Percentiles rank a stretch among this genome's conserved stretches.
phyloP scores from a whole-genome alignment of 1,284 basidiomycete genomes.

The Rhodotorula sp. region DNA sequence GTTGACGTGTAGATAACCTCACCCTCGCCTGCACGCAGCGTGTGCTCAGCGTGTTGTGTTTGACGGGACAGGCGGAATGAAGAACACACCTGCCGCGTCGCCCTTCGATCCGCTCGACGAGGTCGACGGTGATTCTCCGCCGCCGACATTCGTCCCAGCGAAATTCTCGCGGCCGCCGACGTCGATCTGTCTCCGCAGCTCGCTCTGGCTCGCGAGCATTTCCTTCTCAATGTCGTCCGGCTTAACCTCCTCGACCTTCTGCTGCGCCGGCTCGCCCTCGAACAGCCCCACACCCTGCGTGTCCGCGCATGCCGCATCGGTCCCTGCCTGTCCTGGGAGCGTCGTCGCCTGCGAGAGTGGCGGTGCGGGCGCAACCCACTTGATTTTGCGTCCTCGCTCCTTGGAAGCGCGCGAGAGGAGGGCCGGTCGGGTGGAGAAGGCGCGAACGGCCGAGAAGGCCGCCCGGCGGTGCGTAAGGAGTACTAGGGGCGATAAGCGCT shows the following conservation, averaged over 20 bases:
- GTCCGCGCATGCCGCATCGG: conserved; percentile 5
- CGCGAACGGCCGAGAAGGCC: background rate
- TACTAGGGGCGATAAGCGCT: background rate
- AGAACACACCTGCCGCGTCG: background rate
- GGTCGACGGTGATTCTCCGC: background rate
- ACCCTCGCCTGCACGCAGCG: background rate
- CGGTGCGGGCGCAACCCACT: background rate
- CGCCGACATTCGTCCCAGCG: conserved; percentile 17
- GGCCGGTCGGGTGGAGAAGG: conserved; percentile 11
- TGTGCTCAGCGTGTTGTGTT: background rate
- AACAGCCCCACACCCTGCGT: background rate
- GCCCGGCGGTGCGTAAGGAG: background rate
- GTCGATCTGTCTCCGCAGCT: background rate
- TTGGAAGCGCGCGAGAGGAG: conserved; percentile 12
- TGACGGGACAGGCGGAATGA: no score
- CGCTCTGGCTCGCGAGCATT: conserved; percentile 7
- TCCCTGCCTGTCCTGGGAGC: conserved; percentile 22
- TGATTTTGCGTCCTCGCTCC: background rate
- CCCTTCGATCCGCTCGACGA: background rate
- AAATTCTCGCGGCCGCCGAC: conserved; percentile 9
- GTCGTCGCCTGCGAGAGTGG: background rate
- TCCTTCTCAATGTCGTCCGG: conserved; percentile 21
- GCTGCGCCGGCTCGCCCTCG: conserved; percentile 4
- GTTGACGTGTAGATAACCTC: conserved; percentile 33
- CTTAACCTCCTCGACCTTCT: conserved; percentile 1